Evolutionary conservation across 768 basidiomycete genomes (phyloP).

Genomic region (Tylopilus balloui): DNA sequence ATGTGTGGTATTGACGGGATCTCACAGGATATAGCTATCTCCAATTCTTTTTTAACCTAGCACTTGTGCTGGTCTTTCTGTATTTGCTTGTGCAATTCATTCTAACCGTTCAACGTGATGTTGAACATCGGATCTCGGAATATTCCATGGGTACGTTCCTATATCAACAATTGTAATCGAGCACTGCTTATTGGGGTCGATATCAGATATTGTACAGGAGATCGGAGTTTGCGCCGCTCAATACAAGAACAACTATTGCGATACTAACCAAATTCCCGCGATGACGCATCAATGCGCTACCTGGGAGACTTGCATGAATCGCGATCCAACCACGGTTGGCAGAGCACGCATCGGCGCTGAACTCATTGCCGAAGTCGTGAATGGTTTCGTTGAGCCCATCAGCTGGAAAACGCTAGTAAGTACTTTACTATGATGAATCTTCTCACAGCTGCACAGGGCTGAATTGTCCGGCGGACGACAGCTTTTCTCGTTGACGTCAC

Average conservation of each 20-base stretch:
- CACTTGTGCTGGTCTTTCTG: slow-evolving; percentile 75
- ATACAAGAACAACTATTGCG: slow-evolving; percentile 82
- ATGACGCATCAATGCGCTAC: slow-evolving; percentile 81
- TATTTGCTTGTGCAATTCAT: slow-evolving; percentile 86
- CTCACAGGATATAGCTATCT: slow-evolving; percentile 57
- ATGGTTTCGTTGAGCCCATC: slow-evolving; percentile 95
- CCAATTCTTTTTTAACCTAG: slow-evolving; percentile 91
- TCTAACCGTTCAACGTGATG: slow-evolving; percentile 84
- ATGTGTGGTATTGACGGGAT: slow-evolving; percentile 11
- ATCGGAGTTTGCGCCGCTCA: slow-evolving; percentile 81
- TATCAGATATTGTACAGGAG: slow-evolving; percentile 83
- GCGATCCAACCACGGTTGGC: slow-evolving; percentile 85
- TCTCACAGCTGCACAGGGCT: slow-evolving; percentile 17
- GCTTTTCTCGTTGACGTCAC: slow-evolving; percentile 71
- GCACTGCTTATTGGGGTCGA: slow-evolving; percentile 18
- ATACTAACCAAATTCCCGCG: slow-evolving; percentile 70
- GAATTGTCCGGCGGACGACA: slow-evolving; percentile 27
- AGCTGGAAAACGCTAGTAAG: slow-evolving; percentile 95
- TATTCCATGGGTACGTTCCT: slow-evolving; percentile 71
- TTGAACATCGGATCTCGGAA: slow-evolving; percentile 80
- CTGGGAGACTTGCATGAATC: slow-evolving; percentile 95
- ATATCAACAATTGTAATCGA: slow-evolving; percentile 8
- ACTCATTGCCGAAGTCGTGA: slow-evolving; percentile 93
- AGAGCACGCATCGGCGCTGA: slow-evolving; percentile 90
- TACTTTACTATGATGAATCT: slow-evolving; percentile 12